phyloP scores from a whole-genome alignment of 495 filamentous ascomycete genomes.

The Cercophora samala region DNA sequence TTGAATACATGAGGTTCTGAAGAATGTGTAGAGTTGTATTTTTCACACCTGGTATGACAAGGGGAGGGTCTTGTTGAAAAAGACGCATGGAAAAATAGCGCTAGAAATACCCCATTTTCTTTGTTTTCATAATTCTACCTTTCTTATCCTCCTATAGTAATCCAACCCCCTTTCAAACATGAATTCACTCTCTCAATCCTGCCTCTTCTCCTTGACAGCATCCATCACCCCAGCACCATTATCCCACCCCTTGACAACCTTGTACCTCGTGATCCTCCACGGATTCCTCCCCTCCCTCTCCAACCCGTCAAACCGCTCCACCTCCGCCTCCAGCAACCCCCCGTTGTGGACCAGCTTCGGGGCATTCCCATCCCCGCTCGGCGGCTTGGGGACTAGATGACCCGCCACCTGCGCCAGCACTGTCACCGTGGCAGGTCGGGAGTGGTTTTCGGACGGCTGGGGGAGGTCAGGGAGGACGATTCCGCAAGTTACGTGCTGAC shows the following conservation, averaged over 20 bases:
- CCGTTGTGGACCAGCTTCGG: constrained; percentile 29
- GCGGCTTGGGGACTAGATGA: constrained; percentile 18
- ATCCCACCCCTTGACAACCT: constrained; percentile 17
- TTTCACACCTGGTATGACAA: not conserved
- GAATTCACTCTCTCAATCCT: not conserved
- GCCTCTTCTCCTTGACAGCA: not conserved
- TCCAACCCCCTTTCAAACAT: not conserved
- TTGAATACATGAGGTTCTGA: not conserved
- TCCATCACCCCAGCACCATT: constrained; percentile 2
- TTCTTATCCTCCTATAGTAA: not conserved
- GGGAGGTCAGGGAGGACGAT: constrained; percentile 7
- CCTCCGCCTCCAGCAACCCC: constrained; percentile 22
- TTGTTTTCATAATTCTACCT: not conserved
- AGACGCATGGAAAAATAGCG: not conserved
- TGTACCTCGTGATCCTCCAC: constrained; percentile 30
- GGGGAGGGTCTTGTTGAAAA: not conserved
- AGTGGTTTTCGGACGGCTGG: not conserved
- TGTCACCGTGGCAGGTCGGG: constrained; percentile 20
- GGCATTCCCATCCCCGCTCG: constrained; percentile 1
- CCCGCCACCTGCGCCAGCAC: constrained; percentile 21
- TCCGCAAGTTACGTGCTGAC: constrained; percentile 32
- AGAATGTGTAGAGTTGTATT: not conserved
- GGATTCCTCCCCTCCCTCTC: constrained; percentile 31
- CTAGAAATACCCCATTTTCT: not conserved
- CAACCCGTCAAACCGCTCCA: constrained; percentile 23